These are phyloP conservation scores for Venturiaceae sp. DNA, from an alignment of 2,329 filamentous ascomycete species.

Conservation along the genomic window DNA sequence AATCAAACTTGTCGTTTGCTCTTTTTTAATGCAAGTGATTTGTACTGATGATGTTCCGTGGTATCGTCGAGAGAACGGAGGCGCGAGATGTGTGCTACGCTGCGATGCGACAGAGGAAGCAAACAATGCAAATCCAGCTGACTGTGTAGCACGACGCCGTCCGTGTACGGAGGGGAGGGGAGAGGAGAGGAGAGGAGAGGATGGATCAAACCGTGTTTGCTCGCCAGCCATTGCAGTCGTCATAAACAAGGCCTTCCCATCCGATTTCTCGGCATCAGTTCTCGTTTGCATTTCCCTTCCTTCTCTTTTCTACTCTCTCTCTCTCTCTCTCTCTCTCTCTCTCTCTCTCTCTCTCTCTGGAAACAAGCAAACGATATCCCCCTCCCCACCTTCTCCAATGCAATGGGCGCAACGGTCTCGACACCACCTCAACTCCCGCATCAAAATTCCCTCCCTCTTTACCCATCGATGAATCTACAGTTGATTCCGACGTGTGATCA, in stretches of 20 bases:
- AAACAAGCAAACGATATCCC: neutral
- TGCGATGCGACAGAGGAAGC: neutral
- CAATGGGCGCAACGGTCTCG: neutral
- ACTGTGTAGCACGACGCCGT: too few species aligned
- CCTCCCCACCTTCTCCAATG: neutral
- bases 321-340: neutral
- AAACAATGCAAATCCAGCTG: neutral
- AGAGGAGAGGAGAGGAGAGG: too few species aligned
- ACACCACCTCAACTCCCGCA: neutral
- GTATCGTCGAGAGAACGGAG: too few species aligned
- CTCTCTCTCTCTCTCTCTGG: neutral
- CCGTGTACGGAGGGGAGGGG: too few species aligned
- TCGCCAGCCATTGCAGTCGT: neutral
- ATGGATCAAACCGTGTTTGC: neutral
- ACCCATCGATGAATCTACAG: neutral
- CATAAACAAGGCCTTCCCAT: neutral
- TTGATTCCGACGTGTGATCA: conserved; percentile 3
- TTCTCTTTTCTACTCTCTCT: neutral
- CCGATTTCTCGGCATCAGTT: neutral
- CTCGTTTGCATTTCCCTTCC: neutral
- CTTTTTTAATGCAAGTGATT: too few species aligned
- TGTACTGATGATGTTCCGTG: too few species aligned
- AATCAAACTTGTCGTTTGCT: too few species aligned
- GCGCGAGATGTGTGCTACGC: neutral
- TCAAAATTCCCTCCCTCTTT: neutral